Evolutionary conservation across 140 eudicot species (phyloP).

Genomic region (Stevia rebaudiana): DNA sequence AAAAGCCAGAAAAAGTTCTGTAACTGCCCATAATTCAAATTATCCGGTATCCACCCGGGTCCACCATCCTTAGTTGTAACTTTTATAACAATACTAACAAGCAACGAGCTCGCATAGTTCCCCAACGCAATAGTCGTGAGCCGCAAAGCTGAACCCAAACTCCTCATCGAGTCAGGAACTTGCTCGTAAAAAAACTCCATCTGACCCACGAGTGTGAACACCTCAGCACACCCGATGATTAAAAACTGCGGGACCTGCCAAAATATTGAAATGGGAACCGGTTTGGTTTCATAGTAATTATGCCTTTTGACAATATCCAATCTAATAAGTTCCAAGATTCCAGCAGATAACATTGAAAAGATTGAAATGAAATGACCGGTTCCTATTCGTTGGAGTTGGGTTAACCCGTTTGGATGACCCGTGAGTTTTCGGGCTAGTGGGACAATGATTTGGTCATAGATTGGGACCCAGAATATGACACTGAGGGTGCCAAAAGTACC

Average conservation of each 20-base stretch:
- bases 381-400: constrained; percentile 64
- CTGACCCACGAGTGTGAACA: constrained; percentile 57
- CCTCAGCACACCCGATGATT: constrained; percentile 57
- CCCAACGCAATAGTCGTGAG: constrained; percentile 43
- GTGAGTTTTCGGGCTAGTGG: constrained; percentile 48
- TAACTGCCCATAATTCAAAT: constrained; percentile 48
- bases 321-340: constrained; percentile 43
- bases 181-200: constrained; percentile 65
- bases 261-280: constrained; percentile 54
- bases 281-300: constrained; percentile 33
- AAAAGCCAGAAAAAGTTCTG: constrained; percentile 55
- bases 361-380: constrained; percentile 53
- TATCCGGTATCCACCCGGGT: constrained; percentile 65
- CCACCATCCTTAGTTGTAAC: constrained; percentile 38
- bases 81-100: constrained; percentile 37
- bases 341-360: constrained; percentile 45
- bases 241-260: constrained; percentile 65
- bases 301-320: constrained; percentile 35
- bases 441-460: constrained; percentile 52
- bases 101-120: constrained; percentile 38
- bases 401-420: constrained; percentile 48
- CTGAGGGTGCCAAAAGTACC: constrained; percentile 50
- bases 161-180: constrained; percentile 56
- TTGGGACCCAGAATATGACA: constrained; percentile 50
- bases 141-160: constrained; percentile 51